Conservation (phyloP, 2,329 filamentous ascomycete genomes). For the Colletotrichum sp. region DNA sequence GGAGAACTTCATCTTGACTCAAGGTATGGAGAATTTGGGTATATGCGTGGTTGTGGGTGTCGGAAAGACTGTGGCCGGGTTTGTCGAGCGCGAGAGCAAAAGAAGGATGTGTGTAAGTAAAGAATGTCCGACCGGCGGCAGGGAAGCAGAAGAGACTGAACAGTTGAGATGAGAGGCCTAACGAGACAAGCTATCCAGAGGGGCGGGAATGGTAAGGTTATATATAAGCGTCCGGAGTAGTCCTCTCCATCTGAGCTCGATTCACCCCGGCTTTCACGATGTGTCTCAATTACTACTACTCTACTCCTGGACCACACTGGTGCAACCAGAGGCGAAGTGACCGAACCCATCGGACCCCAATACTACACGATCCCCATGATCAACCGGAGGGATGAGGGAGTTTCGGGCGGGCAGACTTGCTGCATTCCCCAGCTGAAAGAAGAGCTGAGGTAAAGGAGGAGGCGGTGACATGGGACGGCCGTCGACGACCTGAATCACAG, state of each 20-base stretch:
- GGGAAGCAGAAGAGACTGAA: conserved; percentile 16
- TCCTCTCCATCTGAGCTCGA: not conserved
- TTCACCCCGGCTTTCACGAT: not conserved
- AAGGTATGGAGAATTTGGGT: not conserved
- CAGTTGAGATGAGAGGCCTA: not conserved
- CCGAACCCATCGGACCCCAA: not conserved
- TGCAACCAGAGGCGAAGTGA: not conserved
- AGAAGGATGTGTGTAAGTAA: not conserved
- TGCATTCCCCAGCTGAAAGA: not conserved
- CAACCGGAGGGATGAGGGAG: not conserved
- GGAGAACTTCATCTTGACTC: conserved; percentile 32
- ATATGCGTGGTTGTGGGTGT: not conserved
- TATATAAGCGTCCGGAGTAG: not conserved
- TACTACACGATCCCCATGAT: not conserved
- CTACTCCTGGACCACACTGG: not conserved
- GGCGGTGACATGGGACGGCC: not conserved
- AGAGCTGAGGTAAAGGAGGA: not conserved
- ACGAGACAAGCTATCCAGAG: not conserved
- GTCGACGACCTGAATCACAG: not conserved
- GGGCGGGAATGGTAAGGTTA: not conserved
- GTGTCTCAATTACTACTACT: not conserved
- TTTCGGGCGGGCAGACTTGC: not conserved
- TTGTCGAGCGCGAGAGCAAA: not conserved
- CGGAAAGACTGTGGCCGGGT: not conserved
- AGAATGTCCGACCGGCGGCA: conserved; percentile 18